Percentiles rank a stretch among this genome's conserved stretches.
phyloP scores from a whole-genome alignment of 2,329 filamentous ascomycete genomes.

The Nakataea oryzae region DNA sequence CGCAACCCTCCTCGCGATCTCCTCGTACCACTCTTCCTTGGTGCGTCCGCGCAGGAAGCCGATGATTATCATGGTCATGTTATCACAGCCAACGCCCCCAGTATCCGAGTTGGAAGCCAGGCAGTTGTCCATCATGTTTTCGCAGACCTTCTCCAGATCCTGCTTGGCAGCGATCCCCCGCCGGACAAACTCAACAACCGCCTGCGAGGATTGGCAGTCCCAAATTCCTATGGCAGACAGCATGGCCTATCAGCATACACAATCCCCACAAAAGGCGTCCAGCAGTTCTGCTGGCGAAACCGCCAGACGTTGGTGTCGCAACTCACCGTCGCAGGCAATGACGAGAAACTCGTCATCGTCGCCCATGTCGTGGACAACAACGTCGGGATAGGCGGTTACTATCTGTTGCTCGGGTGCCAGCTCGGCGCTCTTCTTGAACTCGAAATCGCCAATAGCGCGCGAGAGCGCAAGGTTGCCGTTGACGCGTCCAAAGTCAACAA shows the following conservation, averaged over 20 bases:
- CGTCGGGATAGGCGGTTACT: conserved; percentile 92
- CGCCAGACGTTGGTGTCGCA: background rate
- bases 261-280: background rate
- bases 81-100: conserved; percentile 95
- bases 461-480: conserved; percentile 97
- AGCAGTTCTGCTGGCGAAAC: background rate
- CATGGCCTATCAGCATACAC: background rate
- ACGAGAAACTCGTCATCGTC: conserved; percentile 95
- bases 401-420: conserved; percentile 97
- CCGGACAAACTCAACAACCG: conserved; percentile 92
- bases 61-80: conserved; percentile 96
- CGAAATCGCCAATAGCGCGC: conserved; percentile 95
- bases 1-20: conserved; percentile 85
- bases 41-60: conserved; percentile 83
- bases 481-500: conserved; percentile 96
- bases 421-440: conserved; percentile 99
- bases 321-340: conserved; percentile 81
- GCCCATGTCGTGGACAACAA: conserved; percentile 79
- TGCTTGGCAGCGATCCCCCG: conserved; percentile 95
- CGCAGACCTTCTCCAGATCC: conserved; percentile 86
- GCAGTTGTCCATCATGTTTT: conserved; percentile 99
- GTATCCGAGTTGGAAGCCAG: conserved; percentile 96
- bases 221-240: conserved; percentile 65
- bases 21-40: conserved; percentile 97
- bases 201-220: conserved; percentile 98